Base-by-base conservation (phyloP, 768 basidiomycete species). In the Baorangia bicolor region DNA sequence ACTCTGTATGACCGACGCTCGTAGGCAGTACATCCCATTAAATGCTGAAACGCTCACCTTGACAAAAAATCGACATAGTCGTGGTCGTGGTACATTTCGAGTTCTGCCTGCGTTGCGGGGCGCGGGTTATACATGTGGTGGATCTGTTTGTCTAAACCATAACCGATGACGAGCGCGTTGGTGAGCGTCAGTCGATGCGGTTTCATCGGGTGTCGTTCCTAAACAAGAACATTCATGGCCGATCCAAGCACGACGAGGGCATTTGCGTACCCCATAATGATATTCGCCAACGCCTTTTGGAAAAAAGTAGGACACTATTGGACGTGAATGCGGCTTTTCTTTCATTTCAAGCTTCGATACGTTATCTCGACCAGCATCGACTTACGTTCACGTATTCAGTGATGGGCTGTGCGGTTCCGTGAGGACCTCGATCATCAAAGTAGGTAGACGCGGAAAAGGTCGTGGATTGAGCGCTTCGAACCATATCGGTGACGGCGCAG, bases 121-220 rank as follows among this genome's bases (percentile, higher is more conserved):
- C 92, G 82, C 3, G 96, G 95, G 63, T 90, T 86, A 71, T 92
- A 95, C 35, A 97, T 91, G 51, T 90, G 77, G 63, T 97, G 92
- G 66, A 99, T 96, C 62, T 92, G 88, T 62, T 96, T 92, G 77
- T 98, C 94, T 16, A 99, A 77, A 16, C 94, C 96, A 67, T 98
- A 99, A 0, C 95, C 96, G 73, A 96, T 83, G 13, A 98, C 95
- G 44, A 99, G 82, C 2, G 94, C 87, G 63, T 98, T 99, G 18
- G 97, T 98, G 51, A 99, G 73, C 3, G 96, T 94, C n/a, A 99
- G 75, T 25, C 96, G 82, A 64, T 97, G 94, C 5, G 96, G 96
- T 71, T 98, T 97, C 96, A 99, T 99, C 3, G 96, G 96, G 75
- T 99, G 96, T 45, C 89, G 84, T 82, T 97, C 94, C 96, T 98